Conservation (phyloP, 176 grass and related monocot species). For the Paspalum vaginatum region DNA sequence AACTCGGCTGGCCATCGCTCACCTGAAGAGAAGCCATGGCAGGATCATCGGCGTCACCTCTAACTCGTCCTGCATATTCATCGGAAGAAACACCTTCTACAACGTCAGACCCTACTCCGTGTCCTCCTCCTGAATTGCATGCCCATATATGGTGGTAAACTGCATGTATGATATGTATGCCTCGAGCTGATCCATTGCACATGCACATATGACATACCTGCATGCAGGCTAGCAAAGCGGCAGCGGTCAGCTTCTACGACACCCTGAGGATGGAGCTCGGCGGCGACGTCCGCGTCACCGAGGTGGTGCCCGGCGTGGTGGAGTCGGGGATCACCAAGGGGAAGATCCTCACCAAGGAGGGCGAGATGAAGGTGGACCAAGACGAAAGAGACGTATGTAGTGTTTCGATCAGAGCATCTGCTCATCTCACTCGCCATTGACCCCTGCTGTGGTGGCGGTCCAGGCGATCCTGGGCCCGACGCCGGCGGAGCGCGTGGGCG, state of each 20-base stretch:
- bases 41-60: slow-evolving; percentile 68
- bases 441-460: too few species aligned
- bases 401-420: too few species aligned
- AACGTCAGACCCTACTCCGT: slow-evolving; percentile 46
- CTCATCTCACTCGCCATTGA: not conserved
- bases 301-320: slow-evolving; percentile 52
- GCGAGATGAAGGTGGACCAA: slow-evolving; percentile 57
- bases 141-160: too few species aligned
- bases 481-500: slow-evolving; percentile 34
- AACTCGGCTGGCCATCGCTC: slow-evolving; percentile 55
- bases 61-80: slow-evolving; percentile 52
- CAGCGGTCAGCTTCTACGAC: slow-evolving; percentile 57
- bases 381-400: slow-evolving; percentile 54
- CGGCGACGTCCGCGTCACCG: slow-evolving; percentile 46
- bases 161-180: too few species aligned
- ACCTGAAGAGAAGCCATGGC: slow-evolving; percentile 65
- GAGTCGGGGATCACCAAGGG: slow-evolving; percentile 75
- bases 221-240: slow-evolving; percentile 67
- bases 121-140: not conserved
- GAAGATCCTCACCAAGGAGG: slow-evolving; percentile 59
- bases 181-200: not conserved
- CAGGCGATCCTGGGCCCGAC: slow-evolving; percentile 53
- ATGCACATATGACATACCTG: too few species aligned
- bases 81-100: slow-evolving; percentile 71
- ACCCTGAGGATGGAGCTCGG: slow-evolving; percentile 57